Base-by-base conservation (phyloP, 2,329 filamentous ascomycete genomes). In the Chrysosporium queenslandicum region DNA sequence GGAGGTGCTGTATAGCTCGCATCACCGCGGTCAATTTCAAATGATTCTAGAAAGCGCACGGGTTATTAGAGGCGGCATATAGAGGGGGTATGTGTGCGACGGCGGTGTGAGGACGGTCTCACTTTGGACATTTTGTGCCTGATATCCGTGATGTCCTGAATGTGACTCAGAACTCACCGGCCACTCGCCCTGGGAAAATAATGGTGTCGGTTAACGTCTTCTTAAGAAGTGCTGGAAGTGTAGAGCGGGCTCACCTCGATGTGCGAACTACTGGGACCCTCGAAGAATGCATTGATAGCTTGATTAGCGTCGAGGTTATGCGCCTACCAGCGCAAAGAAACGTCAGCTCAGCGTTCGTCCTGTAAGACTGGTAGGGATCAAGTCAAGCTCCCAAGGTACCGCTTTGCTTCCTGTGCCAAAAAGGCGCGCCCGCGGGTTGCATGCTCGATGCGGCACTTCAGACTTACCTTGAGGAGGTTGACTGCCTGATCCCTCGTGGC, bases 231-330 rank as follows among this genome's bases (percentile, higher is more conserved):
- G 12, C 8, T 25, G 36, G 32, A 36, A 46, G 41, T 4, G 8
- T 46, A 8, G 40, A 41, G 23, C 21, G 37, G 36, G 56, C 57
- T 58, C 54, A 69, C 68, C 63, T 69, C 56, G 48, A 58, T 55
- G 40, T 63, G 61, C 18, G 64, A 59, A 23, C 65, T 63, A 21
- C 18, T 29, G 11, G 70, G 70, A 57, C 73, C 69, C 61, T 75
- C 71, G 30, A 72, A 72, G 57, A 70, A 74, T 18, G 71, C 71
- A 60, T 75, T 74, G 55, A 73, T 67, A 29, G 72, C 72, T 59
- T 68, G 68, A 37, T 72, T 66, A 1, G 69, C 64, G 56, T 74
- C 68, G 45, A 69, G 65, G 49, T 72, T 67, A 55, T 73, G 68
- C 49, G 69, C 70, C 72, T 74, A 49, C n/a, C 14, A 16, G 3